Conservation (phyloP, 768 basidiomycete species). For the Mycena capillaripes region DNA sequence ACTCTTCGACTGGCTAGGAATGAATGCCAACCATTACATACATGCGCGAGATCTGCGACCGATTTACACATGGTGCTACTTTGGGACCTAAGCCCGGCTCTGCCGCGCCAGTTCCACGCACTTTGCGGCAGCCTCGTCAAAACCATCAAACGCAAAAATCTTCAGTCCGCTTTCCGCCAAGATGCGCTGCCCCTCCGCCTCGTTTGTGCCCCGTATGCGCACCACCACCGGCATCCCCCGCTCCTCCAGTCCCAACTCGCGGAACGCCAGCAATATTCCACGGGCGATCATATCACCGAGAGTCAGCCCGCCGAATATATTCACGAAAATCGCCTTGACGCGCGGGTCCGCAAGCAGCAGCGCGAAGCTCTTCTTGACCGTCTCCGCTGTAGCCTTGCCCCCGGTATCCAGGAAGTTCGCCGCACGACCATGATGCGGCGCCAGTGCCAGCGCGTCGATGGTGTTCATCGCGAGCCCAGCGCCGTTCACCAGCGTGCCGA, state of each 20-base stretch:
- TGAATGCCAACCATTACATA: too few relatives aligned
- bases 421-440: constrained; percentile 72
- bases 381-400: constrained; percentile 88
- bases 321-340: constrained; percentile 87
- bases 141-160: constrained; percentile 79
- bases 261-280: constrained; percentile 56
- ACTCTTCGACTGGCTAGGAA: too few relatives aligned
- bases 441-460: constrained; percentile 81
- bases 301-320: constrained; percentile 72
- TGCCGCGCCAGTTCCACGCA: constrained; percentile 61
- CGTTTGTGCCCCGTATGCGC: constrained; percentile 84
- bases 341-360: constrained; percentile 76
- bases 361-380: constrained; percentile 89
- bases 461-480: constrained; percentile 90
- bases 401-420: constrained; percentile 90
- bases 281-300: constrained; percentile 34
- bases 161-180: constrained; percentile 78
- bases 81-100: too few relatives aligned
- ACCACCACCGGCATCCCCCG: constrained; percentile 74
- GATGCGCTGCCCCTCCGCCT: constrained; percentile 83
- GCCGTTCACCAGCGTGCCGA: constrained; percentile 87
- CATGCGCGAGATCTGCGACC: too few relatives aligned
- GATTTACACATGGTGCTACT: too few relatives aligned
- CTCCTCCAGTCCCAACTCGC: constrained; percentile 83
- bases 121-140: constrained; percentile 78